Percentiles rank a stretch among this genome's conserved stretches.
Conservation (phyloP, 2,329 filamentous ascomycete genomes). For the Stemphylium beticola region DNA sequence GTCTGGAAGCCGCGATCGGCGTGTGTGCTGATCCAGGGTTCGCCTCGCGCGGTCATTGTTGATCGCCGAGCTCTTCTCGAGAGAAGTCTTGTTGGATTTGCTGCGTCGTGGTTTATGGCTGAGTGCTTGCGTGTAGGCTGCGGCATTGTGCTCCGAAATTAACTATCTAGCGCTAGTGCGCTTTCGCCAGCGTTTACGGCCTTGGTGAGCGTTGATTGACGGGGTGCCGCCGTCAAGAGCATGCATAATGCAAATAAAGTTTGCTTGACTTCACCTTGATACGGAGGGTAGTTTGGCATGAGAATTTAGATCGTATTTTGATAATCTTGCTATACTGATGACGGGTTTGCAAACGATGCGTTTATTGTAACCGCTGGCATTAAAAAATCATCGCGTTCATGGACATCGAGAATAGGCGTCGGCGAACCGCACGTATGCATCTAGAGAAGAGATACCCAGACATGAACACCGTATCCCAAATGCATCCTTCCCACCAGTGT, state of each 20-base stretch:
- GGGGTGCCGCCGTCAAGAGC: background rate
- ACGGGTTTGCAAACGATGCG: slow-evolving; percentile 6
- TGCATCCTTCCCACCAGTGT: slow-evolving; percentile 13
- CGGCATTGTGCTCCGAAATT: background rate
- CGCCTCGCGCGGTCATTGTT: background rate
- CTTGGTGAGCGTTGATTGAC: background rate
- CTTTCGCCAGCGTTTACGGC: background rate
- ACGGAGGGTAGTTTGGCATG: background rate
- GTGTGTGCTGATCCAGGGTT: background rate
- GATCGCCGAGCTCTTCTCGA: background rate
- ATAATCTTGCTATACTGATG: slow-evolving; percentile 5
- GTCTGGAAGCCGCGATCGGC: slow-evolving; percentile 10
- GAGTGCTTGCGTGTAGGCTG: background rate
- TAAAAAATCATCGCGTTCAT: slow-evolving; percentile 23
- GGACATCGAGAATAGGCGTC: slow-evolving; percentile 10
- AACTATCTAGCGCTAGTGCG: background rate
- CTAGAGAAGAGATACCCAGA: slow-evolving; percentile 2
- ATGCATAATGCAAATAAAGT: background rate
- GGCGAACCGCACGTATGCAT: slow-evolving; percentile 6
- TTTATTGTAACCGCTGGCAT: slow-evolving; percentile 22
- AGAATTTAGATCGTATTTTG: slow-evolving; percentile 1
- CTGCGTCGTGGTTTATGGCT: background rate
- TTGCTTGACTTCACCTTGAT: background rate
- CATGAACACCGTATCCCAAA: slow-evolving; percentile 19
- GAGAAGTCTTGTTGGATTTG: background rate